A percentile compares a stretch with the other conserved stretches of the same genome.
phyloP scores from a whole-genome alignment of 2,329 filamentous ascomycete species.

The Berkeleyomyces rouxiae region DNA sequence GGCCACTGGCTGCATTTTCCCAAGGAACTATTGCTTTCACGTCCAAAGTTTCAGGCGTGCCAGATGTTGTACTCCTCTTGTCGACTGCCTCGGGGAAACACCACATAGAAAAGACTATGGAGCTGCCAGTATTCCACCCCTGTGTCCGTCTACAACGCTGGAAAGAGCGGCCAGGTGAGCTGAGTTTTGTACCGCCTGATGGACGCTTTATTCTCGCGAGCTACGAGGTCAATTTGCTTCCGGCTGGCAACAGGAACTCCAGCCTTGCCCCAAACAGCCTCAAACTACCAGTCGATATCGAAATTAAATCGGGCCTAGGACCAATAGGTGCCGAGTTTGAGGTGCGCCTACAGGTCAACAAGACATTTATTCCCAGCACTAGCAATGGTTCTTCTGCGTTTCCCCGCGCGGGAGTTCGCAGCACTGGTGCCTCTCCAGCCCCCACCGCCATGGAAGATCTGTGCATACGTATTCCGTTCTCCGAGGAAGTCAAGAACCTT shows the following conservation, averaged over 20 bases:
- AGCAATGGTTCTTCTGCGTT: slow-evolving; percentile 22
- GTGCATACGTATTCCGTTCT: slow-evolving; percentile 61
- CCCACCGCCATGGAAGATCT: slow-evolving; percentile 49
- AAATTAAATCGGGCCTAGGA: slow-evolving; percentile 69
- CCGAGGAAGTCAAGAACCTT: slow-evolving; percentile 63
- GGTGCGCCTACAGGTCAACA: slow-evolving; percentile 57
- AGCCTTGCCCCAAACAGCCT: slow-evolving; percentile 44
- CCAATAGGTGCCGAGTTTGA: slow-evolving; percentile 70
- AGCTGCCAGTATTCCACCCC: slow-evolving; percentile 87
- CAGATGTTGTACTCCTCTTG: slow-evolving; percentile 70
- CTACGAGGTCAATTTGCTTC: slow-evolving; percentile 84
- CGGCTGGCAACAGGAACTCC: slow-evolving; percentile 43
- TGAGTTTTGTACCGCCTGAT: slow-evolving; percentile 94
- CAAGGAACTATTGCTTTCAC: slow-evolving; percentile 92
- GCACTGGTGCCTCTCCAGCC: slow-evolving; percentile 39
- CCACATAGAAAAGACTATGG: slow-evolving; percentile 56
- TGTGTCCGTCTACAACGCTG: slow-evolving; percentile 83
- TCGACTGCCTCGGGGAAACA: slow-evolving; percentile 68
- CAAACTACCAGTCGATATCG: slow-evolving; percentile 65
- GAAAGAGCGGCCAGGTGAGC: slow-evolving; percentile 72
- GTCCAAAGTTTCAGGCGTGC: slow-evolving; percentile 83
- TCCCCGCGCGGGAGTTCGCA: slow-evolving; percentile 21
- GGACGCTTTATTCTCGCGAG: slow-evolving; percentile 84
- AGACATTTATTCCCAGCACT: slow-evolving; percentile 33
- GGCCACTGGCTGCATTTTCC: slow-evolving; percentile 70